Percentiles rank a stretch among this genome's conserved stretches.
These are phyloP conservation scores for Pecoramyces ruminantium DNA, from an alignment of 192 early-diverging fungal genomes.

Conservation along the genomic window DNA sequence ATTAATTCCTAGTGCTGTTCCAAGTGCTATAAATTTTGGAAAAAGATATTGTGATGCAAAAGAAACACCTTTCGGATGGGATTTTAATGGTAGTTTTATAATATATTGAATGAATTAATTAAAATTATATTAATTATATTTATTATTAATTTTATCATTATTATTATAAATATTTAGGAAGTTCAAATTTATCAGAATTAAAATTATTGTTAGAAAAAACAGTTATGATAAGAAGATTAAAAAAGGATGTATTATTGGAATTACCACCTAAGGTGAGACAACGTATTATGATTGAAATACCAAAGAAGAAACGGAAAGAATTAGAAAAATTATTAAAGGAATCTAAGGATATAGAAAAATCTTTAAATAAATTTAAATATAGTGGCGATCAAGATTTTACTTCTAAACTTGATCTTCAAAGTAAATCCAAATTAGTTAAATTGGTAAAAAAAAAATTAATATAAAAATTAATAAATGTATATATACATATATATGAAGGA, in stretches of 20 bases:
- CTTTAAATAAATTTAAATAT: background rate
- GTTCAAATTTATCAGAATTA: constrained; percentile 18
- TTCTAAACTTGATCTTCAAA: background rate
- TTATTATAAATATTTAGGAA: too few relatives aligned
- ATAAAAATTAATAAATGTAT: too few relatives aligned
- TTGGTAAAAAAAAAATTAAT: too few relatives aligned
- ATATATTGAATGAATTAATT: too few relatives aligned
- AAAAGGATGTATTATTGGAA: constrained; percentile 18
- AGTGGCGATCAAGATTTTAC: too few relatives aligned
- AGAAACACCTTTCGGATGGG: constrained; percentile 13
- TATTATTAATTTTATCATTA: too few relatives aligned
- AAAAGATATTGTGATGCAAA: constrained; percentile 12
- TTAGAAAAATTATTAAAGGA: constrained; percentile 5
- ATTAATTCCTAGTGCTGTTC: constrained; percentile 5
- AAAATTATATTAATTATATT: too few relatives aligned
- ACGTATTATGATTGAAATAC: constrained; percentile 10
- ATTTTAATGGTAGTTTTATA: constrained; percentile 17
- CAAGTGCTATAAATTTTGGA: constrained; percentile 6
- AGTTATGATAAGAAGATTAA: constrained; percentile 22
- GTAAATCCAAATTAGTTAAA: background rate
- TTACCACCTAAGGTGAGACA: constrained; percentile 21
- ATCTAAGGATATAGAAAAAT: background rate
- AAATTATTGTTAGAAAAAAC: constrained; percentile 17
- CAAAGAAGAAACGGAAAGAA: background rate
- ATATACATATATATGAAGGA: too few relatives aligned